These are phyloP conservation scores for Argentina anserina DNA, from an alignment of 306 rosid genomes.

Conservation along the genomic window DNA sequence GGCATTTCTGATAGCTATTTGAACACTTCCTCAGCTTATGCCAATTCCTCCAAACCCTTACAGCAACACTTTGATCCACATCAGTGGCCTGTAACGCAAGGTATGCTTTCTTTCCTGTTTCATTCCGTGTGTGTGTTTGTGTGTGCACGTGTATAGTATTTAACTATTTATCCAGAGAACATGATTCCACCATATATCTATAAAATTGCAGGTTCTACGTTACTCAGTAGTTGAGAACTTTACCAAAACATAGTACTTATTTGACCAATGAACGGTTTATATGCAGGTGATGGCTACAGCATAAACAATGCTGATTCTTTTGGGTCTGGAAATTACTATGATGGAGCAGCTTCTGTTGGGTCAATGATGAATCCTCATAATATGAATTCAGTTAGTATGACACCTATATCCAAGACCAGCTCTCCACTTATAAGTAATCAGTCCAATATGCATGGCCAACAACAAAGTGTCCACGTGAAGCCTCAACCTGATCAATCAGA, in stretches of 20 bases:
- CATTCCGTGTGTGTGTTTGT: conserved; percentile 3
- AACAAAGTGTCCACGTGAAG: conserved; percentile 59
- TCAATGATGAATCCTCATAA: conserved; percentile 70
- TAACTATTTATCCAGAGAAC: neutral
- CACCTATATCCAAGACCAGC: conserved; percentile 56
- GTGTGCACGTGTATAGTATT: neutral
- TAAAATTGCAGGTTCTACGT: neutral
- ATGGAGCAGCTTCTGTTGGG: conserved; percentile 62
- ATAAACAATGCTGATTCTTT: conserved; percentile 59
- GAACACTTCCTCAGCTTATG: conserved; percentile 39
- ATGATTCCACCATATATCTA: neutral
- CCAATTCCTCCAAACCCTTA: conserved; percentile 62
- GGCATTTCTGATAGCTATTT: conserved; percentile 63
- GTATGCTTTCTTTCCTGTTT: conserved; percentile 34
- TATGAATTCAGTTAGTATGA: conserved; percentile 50
- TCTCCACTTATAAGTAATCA: conserved; percentile 52
- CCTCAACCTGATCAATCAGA: conserved; percentile 64
- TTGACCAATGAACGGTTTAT: conserved; percentile 26
- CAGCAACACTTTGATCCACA: conserved; percentile 71
- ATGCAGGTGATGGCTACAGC: conserved; percentile 80
- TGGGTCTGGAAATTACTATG: conserved; percentile 66
- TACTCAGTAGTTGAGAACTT: neutral
- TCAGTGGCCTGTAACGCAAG: conserved; percentile 55
- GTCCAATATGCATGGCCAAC: conserved; percentile 58
- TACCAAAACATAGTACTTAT: conserved; percentile 17